phyloP scores from a whole-genome alignment of 306 rosid genomes.

The Citrullus mucosospermus region DNA sequence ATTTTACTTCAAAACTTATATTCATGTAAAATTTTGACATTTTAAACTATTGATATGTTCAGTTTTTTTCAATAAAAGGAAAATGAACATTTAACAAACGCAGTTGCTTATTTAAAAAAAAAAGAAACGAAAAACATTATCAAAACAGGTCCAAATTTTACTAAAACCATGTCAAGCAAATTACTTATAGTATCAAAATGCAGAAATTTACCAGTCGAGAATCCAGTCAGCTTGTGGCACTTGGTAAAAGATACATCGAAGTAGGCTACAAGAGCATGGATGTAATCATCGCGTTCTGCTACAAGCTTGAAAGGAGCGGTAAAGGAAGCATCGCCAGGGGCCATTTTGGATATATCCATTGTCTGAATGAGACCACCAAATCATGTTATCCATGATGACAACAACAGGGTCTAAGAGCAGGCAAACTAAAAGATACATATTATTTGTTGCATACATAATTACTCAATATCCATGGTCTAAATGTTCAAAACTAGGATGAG shows the following conservation, averaged over 20 bases:
- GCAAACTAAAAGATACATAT: background rate
- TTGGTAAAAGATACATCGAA: constrained; percentile 84
- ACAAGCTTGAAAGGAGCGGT: constrained; percentile 84
- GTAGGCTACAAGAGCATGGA: constrained; percentile 94
- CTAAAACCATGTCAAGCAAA: background rate
- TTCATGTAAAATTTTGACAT: too few relatives aligned
- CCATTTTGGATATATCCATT: constrained; percentile 96
- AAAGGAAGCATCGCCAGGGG: constrained; percentile 87
- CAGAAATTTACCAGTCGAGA: constrained; percentile 69
- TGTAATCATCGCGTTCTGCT: constrained; percentile 79
- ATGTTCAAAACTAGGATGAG: background rate
- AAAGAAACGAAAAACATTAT: too few relatives aligned
- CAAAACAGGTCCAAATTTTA: background rate
- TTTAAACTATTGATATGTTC: too few relatives aligned
- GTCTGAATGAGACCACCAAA: constrained; percentile 42
- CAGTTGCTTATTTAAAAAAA: background rate
- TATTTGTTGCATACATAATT: background rate
- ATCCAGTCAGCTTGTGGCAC: constrained; percentile 91
- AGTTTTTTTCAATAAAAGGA: too few relatives aligned
- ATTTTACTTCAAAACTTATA: too few relatives aligned
- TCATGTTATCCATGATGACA: background rate
- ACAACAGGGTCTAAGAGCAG: background rate
- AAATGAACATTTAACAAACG: background rate
- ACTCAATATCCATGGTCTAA: background rate
- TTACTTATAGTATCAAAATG: background rate